A percentile compares a stretch with the other conserved stretches of the same genome.
Conservation (phyloP, 495 filamentous ascomycete genomes). For the Immersiella caudata region DNA sequence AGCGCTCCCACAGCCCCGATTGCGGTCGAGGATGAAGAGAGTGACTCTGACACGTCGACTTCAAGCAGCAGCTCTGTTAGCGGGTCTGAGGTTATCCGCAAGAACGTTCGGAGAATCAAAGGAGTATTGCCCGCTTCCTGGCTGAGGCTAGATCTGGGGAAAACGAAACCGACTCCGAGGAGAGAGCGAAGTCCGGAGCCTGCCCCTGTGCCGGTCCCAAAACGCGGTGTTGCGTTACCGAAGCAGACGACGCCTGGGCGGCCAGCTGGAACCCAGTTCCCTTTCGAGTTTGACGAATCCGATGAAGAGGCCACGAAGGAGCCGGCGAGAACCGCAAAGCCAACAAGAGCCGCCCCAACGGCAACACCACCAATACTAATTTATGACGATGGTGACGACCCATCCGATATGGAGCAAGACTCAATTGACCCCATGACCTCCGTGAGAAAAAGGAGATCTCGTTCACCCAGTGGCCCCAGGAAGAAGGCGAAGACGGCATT, state of each 20-base stretch:
- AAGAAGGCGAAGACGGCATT: slow-evolving; percentile 38
- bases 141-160: slow-evolving; percentile 69
- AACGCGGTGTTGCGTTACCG: slow-evolving; percentile 60
- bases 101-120: slow-evolving; percentile 60
- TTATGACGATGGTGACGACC: slow-evolving; percentile 38
- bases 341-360: neutral
- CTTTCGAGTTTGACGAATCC: slow-evolving; percentile 53
- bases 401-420: slow-evolving; percentile 55
- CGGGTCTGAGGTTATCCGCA: slow-evolving; percentile 49
- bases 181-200: slow-evolving; percentile 44
- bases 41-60: slow-evolving; percentile 25
- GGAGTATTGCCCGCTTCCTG: slow-evolving; percentile 89
- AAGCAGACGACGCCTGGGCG: slow-evolving; percentile 33
- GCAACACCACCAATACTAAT: slow-evolving; percentile 18
- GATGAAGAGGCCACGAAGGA: slow-evolving; percentile 30
- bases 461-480: slow-evolving; percentile 19
- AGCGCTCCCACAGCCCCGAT: slow-evolving; percentile 18
- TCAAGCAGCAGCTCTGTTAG: slow-evolving; percentile 35
- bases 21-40: slow-evolving; percentile 25
- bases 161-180: slow-evolving; percentile 31
- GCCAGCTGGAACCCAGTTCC: slow-evolving; percentile 30
- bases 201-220: slow-evolving; percentile 37
- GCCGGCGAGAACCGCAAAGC: neutral
- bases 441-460: slow-evolving; percentile 38
- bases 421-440: slow-evolving; percentile 58